Conservation (phyloP, 2,329 filamentous ascomycete genomes). For the Dryadomyces sulphureus region DNA sequence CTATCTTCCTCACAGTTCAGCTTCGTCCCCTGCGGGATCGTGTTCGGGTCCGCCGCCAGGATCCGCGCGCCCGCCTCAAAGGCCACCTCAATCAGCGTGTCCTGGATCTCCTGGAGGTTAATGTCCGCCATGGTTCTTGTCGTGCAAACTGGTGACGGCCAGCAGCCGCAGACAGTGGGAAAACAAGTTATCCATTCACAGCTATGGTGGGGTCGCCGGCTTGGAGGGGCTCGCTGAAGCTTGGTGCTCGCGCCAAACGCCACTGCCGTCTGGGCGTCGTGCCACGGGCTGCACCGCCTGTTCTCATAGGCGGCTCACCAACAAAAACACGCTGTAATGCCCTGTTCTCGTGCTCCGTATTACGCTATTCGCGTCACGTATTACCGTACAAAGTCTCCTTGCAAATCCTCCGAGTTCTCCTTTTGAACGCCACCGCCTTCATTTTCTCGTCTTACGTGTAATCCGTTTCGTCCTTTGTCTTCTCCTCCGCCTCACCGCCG, state of each 20-base stretch:
- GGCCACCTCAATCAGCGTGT: constrained; percentile 44
- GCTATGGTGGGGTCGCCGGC: constrained; percentile 5
- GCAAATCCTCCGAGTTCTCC: too few relatives aligned
- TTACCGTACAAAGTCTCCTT: too few relatives aligned
- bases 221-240: constrained; percentile 2
- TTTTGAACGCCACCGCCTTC: too few relatives aligned
- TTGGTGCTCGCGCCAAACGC: not conserved
- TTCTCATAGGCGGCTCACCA: not conserved
- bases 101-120: constrained; percentile 46
- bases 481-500: too few relatives aligned
- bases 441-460: too few relatives aligned
- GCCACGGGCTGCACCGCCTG: constrained; percentile 2
- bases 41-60: constrained; percentile 41
- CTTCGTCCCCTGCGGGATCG: constrained; percentile 44
- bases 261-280: not conserved
- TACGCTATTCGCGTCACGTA: too few relatives aligned
- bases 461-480: too few relatives aligned
- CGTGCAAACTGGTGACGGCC: not conserved
- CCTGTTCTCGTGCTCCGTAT: too few relatives aligned
- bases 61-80: constrained; percentile 52
- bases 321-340: too few relatives aligned
- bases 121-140: constrained; percentile 33
- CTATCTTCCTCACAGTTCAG: constrained; percentile 37
- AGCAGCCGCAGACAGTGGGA: not conserved
- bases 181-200: not conserved